A percentile compares a stretch with the other conserved stretches of the same genome.
Conservation (phyloP, 176 grass and related monocot species). For the barley (Hordeum vulgare) region DNA sequence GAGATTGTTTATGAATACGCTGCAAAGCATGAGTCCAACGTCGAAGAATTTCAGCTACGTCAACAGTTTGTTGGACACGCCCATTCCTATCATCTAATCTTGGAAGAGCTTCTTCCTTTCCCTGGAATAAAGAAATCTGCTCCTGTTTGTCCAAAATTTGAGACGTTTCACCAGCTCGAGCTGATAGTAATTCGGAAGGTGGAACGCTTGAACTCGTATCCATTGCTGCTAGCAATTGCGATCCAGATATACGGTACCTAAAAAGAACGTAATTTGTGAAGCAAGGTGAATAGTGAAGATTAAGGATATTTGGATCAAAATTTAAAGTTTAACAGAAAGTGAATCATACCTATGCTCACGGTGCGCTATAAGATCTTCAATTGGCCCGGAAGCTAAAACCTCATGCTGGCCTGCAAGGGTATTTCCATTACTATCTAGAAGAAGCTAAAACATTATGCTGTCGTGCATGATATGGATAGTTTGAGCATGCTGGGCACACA, state of each 20-base stretch:
- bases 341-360: slow-evolving; percentile 85
- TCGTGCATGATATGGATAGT: background rate
- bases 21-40: slow-evolving; percentile 99
- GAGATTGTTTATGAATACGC: slow-evolving; percentile 98
- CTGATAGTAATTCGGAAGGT: slow-evolving; percentile 63
- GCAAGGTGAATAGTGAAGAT: background rate
- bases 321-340: background rate
- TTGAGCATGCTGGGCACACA: slow-evolving; percentile 2
- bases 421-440: slow-evolving; percentile 9
- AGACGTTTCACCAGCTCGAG: slow-evolving; percentile 53
- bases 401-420: slow-evolving; percentile 85
- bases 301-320: background rate
- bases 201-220: slow-evolving; percentile 73
- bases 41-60: slow-evolving; percentile 96
- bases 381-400: slow-evolving; percentile 94
- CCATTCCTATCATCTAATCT: slow-evolving; percentile 79
- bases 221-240: slow-evolving; percentile 82
- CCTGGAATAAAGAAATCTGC: slow-evolving; percentile 51
- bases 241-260: slow-evolving; percentile 98
- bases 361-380: slow-evolving; percentile 98
- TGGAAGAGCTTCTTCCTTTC: slow-evolving; percentile 57
- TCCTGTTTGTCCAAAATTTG: slow-evolving; percentile 32
- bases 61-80: slow-evolving; percentile 61
- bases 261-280: slow-evolving; percentile 36
- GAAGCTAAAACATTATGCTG: background rate